phyloP scores from a whole-genome alignment of 306 rosid species.

The Malus fusca region DNA sequence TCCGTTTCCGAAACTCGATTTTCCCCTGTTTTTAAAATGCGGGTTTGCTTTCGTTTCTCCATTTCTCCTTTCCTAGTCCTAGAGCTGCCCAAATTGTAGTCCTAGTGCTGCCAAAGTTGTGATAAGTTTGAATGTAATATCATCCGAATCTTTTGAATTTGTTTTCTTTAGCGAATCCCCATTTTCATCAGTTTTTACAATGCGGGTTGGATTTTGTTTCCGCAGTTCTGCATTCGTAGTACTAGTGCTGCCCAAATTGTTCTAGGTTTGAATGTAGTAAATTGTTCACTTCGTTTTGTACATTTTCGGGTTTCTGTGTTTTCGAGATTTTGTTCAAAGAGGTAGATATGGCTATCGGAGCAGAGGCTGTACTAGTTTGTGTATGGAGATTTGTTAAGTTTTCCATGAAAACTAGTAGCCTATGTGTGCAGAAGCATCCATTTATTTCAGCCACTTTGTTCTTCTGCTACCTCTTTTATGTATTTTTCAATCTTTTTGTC shows the following conservation, averaged over 20 bases:
- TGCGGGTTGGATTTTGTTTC: too few relatives aligned
- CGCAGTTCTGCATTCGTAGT: too few relatives aligned
- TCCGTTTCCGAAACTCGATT: neutral
- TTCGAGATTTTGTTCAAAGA: neutral
- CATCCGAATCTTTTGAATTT: neutral
- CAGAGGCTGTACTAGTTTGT: constrained; percentile 34
- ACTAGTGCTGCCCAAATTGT: neutral
- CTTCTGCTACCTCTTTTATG: constrained; percentile 25
- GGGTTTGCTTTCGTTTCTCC: neutral
- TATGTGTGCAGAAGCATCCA: constrained; percentile 43
- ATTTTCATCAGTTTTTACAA: too few relatives aligned
- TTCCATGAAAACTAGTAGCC: constrained; percentile 27
- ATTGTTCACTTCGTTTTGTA: neutral
- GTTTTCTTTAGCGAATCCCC: too few relatives aligned
- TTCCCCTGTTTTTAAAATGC: neutral
- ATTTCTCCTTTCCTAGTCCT: neutral
- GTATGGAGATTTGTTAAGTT: constrained; percentile 25
- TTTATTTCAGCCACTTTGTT: constrained; percentile 24
- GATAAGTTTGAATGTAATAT: neutral
- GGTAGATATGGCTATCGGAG: constrained; percentile 51
- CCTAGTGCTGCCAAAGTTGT: neutral
- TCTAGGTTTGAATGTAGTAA: neutral
- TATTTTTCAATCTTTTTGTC: constrained; percentile 37
- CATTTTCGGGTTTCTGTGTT: neutral
- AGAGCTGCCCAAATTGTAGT: neutral